These are phyloP conservation scores for Sorghum bicolor DNA, from an alignment of 176 grass and related monocot genomes.

Conservation along the genomic window Sorghum_bicolor_NCBIv3 NC_012870.2:8326501-8327000, in stretches of 20 bases:
- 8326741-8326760: background rate
- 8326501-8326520: conserved; percentile 27
- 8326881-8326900: background rate
- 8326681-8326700: conserved; percentile 4
- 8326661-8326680: background rate
- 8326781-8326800: conserved; percentile 51
- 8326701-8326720: background rate
- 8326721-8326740: conserved; percentile 46
- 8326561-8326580: conserved; percentile 11
- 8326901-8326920: background rate
- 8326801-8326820: background rate
- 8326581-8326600: background rate
- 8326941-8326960: background rate
- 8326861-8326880: background rate
- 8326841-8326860: background rate
- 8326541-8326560: conserved; percentile 58
- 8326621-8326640: conserved; percentile 16
- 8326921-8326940: background rate
- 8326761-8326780: conserved; percentile 35
- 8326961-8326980: background rate
- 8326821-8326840: conserved; percentile 42
- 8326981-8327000: background rate
- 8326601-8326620: background rate
- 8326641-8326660: conserved; percentile 35
- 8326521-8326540: conserved; percentile 20